Base-by-base conservation (phyloP, 805 yeast species). In the Saturnispora serradocipensis region DNA sequence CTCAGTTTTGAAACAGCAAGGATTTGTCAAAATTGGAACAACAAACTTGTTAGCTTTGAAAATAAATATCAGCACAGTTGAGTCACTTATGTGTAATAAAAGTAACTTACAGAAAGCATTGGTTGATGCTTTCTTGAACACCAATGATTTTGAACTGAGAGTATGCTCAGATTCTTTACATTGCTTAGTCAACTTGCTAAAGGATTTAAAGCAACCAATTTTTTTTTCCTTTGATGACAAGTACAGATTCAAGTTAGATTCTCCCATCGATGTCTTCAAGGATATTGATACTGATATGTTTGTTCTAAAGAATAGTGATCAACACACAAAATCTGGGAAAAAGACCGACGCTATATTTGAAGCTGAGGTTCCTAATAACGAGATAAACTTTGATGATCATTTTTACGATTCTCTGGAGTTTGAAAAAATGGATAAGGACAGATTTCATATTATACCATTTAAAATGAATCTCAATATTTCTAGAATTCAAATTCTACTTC, bases 161-260 rank as follows among this genome's bases (percentile, higher is more conserved):
- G 56, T 78, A 6, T 89, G 97, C 69, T 91, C 96, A 1, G 98
- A 90, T 62, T 88, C 97, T 0, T 74, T 82, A 0, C 84, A 87
- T 59, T 78, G 91, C 11, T 65, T 90, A 42, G 54, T 80, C 2
- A 95, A 85, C 55, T 59, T 86, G 8, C 56, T 83, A 9, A 81
- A 78, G 53, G 96, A 88, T 59, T 69, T 90, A 58, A 86, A 85
- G 58, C 79, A 78, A 13, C 89, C 90, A 0, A 66, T 86, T 1
- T 66, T 73, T 6, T 81, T 84, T 54, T 71, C 73, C 0, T 81
- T 81, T 54, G 79, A 78, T 2, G 77, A 78, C 35, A 86, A 81
- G 64, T 84, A 76, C 62, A 78, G 72, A 46, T 62, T 50, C 5
- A 35, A 58, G 9, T 35, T 49, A 40, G 60, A 69, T 2, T 58